Base-by-base conservation (phyloP, 192 early-diverging fungal genomes). In the Backusella circina region DNA sequence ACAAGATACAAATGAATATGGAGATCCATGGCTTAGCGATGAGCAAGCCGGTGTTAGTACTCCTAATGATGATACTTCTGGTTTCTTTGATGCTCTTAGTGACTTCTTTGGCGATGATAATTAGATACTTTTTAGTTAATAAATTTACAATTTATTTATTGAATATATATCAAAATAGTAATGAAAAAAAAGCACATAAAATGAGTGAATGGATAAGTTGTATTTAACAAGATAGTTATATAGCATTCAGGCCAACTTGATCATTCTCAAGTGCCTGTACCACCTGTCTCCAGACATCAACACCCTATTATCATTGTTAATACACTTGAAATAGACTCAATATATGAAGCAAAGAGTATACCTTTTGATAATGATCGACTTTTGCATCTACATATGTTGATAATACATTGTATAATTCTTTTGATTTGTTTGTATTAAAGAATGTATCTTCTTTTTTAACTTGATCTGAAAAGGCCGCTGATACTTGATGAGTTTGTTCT, bases 371-470 rank as follows among this genome's bases (percentile, higher is more conserved):
- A 73, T 93, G 97, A 74, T 92, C 89, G 23, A 95, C 87, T 67
- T 97, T 93, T 21, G 90, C 89, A n/a, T 90, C 85, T 7, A 90
- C 90, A 79, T 95, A 91, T 16, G 90, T 89, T 38, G 88, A 76
- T 71, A 97, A 82, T 33, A 86, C 88, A n/a, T 91, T 86, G 79
- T 95, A 93, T 76, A 96, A 88, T 79, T 98, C 97, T 13, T 86
- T 84, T 70, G 90, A 83, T 83, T 97, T 96, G 82, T 91, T 87
- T 16, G 80, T 47, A 41, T 90, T 86, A 84, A 97, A 97, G 36
- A 93, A 88, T 30, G 94, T 88, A 73, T 92, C 89, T 80, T 99
- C 97, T 70, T 91, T 93, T n/a, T 81, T 78, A 5, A 97, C 89
- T 78, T 95, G 89, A 65, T 91, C 86, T 1, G 94, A 95, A 74